A percentile compares a stretch with the other conserved stretches of the same genome.
These are phyloP conservation scores for Botrytis byssoidea DNA, from an alignment of 2,329 filamentous ascomycete species.

Conservation along the genomic window DNA sequence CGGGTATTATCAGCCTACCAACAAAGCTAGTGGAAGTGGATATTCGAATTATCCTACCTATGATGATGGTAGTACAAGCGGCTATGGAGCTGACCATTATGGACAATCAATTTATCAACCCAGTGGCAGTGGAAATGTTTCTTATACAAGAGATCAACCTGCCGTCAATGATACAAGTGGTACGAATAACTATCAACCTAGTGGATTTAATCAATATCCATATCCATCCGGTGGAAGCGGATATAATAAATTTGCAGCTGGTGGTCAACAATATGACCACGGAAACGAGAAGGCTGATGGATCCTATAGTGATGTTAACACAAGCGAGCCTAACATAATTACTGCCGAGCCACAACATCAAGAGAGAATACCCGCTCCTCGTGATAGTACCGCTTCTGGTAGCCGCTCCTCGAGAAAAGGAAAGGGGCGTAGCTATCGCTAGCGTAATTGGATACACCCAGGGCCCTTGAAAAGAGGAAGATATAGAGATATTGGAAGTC, in stretches of 20 bases:
- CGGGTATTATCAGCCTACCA: no score
- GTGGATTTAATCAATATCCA: not conserved
- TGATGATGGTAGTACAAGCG: no score
- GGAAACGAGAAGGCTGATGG: not conserved
- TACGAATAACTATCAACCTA: not conserved
- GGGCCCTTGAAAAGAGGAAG: not conserved
- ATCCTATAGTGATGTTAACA: no score
- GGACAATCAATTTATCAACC: no score
- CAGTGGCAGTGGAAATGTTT: not conserved
- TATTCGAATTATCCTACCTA: no score
- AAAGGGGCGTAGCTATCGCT: not conserved
- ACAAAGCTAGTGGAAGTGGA: no score
- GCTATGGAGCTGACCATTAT: no score
- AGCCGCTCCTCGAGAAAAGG: not conserved
- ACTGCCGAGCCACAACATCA: not conserved
- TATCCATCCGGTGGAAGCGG: not conserved
- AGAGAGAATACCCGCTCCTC: not conserved
- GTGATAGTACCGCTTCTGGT: not conserved
- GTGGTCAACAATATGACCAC: not conserved
- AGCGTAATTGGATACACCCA: not conserved
- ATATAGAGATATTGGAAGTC: not conserved
- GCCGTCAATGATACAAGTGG: no score
- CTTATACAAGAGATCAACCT: not conserved
- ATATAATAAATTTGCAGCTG: not conserved
- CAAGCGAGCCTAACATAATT: not conserved